Conservation (phyloP, 345 rosid species). For the Citrus inodora region DNA sequence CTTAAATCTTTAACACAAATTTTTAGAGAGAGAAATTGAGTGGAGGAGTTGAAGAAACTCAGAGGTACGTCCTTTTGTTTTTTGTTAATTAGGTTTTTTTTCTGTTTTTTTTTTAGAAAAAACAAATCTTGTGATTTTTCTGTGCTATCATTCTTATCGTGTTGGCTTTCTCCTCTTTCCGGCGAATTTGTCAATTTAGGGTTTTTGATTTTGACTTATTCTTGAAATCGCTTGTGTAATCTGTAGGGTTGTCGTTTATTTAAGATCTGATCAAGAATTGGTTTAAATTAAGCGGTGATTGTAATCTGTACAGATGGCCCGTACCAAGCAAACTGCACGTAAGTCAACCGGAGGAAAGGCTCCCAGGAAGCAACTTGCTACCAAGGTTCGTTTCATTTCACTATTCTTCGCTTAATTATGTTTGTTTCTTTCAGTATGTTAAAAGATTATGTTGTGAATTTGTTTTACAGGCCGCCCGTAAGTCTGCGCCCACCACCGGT, state of each 20-base stretch:
- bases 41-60: neutral
- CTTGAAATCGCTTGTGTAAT: neutral
- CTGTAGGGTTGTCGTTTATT: neutral
- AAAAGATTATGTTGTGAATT: too few species aligned
- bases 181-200: neutral
- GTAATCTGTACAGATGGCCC: constrained; percentile 53
- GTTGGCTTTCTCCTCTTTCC: neutral
- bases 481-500: constrained; percentile 94
- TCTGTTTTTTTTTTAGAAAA: too few species aligned
- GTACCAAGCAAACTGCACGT: constrained; percentile 96
- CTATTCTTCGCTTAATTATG: neutral
- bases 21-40: neutral
- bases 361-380: constrained; percentile 94
- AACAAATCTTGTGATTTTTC: neutral
- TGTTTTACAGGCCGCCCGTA: constrained; percentile 71
- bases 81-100: neutral
- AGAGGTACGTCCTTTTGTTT: constrained; percentile 18
- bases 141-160: too few species aligned
- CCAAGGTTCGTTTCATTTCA: constrained; percentile 43
- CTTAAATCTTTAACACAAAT: neutral
- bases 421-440: neutral
- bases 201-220: neutral
- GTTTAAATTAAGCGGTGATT: neutral
- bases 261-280: neutral
- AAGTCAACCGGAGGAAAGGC: constrained; percentile 98